Evolutionary conservation across 2,329 filamentous ascomycete genomes (phyloP).

Genomic region (Xylariomycetidae sp.): DNA sequence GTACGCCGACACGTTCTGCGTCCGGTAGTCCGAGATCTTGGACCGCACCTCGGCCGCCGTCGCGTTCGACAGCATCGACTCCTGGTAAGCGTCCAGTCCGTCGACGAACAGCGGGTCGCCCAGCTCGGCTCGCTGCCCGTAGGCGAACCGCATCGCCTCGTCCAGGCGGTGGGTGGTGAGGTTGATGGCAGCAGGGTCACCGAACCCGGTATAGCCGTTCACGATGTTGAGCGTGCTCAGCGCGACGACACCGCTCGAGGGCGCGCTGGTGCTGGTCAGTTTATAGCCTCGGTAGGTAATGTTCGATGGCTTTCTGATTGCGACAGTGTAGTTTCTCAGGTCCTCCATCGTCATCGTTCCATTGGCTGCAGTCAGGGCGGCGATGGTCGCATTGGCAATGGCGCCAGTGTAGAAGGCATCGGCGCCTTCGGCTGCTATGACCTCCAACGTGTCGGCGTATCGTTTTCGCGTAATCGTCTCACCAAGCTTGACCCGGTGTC

Average conservation of each 20-base stretch:
- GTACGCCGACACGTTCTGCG: conserved; percentile 35
- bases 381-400: conserved; percentile 38
- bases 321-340: conserved; percentile 66
- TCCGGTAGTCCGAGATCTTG: conserved; percentile 36
- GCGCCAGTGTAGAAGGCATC: conserved; percentile 38
- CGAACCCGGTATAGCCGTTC: conserved; percentile 63
- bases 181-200: conserved; percentile 43
- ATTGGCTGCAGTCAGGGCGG: conserved; percentile 53
- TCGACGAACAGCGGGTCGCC: conserved; percentile 70
- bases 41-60: conserved; percentile 47
- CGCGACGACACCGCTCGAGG: conserved; percentile 66
- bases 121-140: conserved; percentile 64
- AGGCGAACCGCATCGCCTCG: conserved; percentile 77
- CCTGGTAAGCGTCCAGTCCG: conserved; percentile 54
- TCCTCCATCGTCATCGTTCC: conserved; percentile 82
- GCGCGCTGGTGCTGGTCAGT: conserved; percentile 61
- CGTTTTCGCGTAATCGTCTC: conserved; percentile 38
- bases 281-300: conserved; percentile 66
- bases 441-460: conserved; percentile 50
- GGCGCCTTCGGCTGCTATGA: conserved; percentile 37
- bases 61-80: conserved; percentile 57
- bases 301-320: conserved; percentile 52
- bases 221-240: conserved; percentile 70
- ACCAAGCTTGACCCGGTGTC: conserved; percentile 26
- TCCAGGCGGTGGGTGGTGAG: conserved; percentile 73